Percentiles rank a stretch among this genome's conserved stretches.
phyloP scores from a whole-genome alignment of 352 stramenopile species.

The Globisporangium nunn region DNA sequence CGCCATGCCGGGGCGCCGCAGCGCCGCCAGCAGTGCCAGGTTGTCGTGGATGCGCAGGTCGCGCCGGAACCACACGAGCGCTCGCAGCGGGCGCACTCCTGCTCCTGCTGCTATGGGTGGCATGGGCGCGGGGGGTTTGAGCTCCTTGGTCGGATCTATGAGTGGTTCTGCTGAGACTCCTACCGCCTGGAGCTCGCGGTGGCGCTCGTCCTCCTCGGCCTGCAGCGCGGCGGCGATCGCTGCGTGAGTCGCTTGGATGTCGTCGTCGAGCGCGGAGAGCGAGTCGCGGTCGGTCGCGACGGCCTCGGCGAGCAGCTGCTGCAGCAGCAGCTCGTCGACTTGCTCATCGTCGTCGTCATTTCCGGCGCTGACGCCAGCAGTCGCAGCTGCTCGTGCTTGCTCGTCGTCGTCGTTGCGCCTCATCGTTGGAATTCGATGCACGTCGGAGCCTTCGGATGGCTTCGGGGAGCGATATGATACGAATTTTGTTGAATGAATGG shows the following conservation, averaged over 20 bases:
- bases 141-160: neutral
- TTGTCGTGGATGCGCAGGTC: conserved; percentile 96
- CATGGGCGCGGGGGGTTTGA: neutral
- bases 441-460: neutral
- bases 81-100: conserved; percentile 23
- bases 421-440: neutral
- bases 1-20: conserved; percentile 30
- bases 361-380: no score
- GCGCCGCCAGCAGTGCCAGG: conserved; percentile 78
- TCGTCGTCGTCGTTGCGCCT: neutral
- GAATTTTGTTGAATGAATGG: neutral
- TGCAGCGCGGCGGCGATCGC: conserved; percentile 22
- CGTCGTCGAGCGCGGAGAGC: conserved; percentile 10
- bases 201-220: conserved; percentile 17
- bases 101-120: neutral
- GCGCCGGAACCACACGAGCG: conserved; percentile 93
- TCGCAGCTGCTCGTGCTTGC: no score
- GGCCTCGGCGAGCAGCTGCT: conserved; percentile 23
- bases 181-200: conserved; percentile 9
- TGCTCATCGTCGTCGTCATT: conserved; percentile 20
- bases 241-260: conserved; percentile 12
- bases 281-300: neutral
- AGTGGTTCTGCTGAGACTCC: neutral
- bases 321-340: conserved; percentile 23
- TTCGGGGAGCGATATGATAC: no score